Evolutionary conservation across 257 asterid species (phyloP).

Genomic region (Anisodus acutangulus): DNA sequence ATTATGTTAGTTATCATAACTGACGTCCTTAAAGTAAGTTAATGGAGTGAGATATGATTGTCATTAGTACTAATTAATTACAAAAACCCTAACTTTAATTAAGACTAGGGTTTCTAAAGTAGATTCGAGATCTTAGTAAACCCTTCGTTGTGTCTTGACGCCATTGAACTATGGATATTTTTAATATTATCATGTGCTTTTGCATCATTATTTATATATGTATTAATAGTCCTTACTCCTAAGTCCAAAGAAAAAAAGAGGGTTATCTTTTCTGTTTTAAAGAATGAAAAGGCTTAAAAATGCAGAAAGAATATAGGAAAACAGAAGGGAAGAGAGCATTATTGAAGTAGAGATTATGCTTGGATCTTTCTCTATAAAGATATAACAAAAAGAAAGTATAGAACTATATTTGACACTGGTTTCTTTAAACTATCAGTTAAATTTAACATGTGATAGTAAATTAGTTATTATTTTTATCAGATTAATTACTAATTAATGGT

Average conservation of each 20-base stretch:
- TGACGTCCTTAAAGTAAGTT: constrained; percentile 18
- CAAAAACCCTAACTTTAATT: background rate
- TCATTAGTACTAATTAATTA: constrained; percentile 14
- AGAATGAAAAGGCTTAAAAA: background rate
- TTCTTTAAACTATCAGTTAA: background rate
- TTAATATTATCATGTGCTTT: background rate
- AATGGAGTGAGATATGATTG: constrained; percentile 28
- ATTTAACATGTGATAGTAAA: background rate
- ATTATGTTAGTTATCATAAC: constrained; percentile 27
- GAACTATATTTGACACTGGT: background rate
- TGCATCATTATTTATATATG: background rate
- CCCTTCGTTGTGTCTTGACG: constrained; percentile 18
- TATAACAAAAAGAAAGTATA: background rate
- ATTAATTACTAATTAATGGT: background rate
- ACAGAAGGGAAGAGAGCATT: background rate
- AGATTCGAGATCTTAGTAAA: constrained; percentile 16
- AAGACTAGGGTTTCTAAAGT: constrained; percentile 31
- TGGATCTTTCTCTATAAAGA: background rate
- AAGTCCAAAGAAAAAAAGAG: background rate
- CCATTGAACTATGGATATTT: background rate
- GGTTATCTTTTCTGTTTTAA: background rate
- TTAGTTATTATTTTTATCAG: background rate
- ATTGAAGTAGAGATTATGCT: background rate
- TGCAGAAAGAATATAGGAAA: background rate
- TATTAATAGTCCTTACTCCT: background rate